phyloP scores from a whole-genome alignment of 495 filamentous ascomycete species.

The Penicillium goetzii region DNA sequence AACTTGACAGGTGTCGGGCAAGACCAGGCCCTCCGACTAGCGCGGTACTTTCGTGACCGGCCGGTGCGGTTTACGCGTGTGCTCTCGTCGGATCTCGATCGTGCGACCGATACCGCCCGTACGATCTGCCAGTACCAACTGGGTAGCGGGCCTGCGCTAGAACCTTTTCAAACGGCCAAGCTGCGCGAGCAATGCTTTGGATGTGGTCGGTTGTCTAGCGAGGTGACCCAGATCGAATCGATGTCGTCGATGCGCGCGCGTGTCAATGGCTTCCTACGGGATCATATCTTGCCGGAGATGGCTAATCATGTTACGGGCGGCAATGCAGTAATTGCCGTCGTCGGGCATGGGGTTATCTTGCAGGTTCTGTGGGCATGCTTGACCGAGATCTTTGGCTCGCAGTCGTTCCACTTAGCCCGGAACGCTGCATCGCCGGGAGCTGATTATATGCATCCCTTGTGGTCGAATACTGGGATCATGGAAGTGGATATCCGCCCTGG shows the following conservation, averaged over 20 bases:
- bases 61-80: conserved; percentile 58
- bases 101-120: conserved; percentile 70
- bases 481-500: conserved; percentile 51
- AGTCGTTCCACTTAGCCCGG: conserved; percentile 35
- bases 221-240: conserved; percentile 35
- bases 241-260: conserved; percentile 62
- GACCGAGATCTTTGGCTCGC: conserved; percentile 53
- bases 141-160: conserved; percentile 11
- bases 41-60: conserved; percentile 34
- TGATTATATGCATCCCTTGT: conserved; percentile 36
- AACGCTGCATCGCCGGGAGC: conserved; percentile 16
- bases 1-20: conserved; percentile 74
- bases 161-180: conserved; percentile 17
- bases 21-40: conserved; percentile 69
- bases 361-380: conserved; percentile 65
- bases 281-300: conserved; percentile 60
- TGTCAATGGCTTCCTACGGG: conserved; percentile 63
- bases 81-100: conserved; percentile 75
- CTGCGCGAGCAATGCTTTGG: conserved; percentile 32
- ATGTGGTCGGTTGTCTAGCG: neutral
- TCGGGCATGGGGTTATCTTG: conserved; percentile 80
- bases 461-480: conserved; percentile 67
- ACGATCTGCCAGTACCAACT: conserved; percentile 60
- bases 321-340: conserved; percentile 56
- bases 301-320: conserved; percentile 25